Evolutionary conservation across 108 stramenopile genomes (phyloP), one percentile per base, ranked within the genome.

Genomic region (Aurantiochytrium sp.): DNA sequence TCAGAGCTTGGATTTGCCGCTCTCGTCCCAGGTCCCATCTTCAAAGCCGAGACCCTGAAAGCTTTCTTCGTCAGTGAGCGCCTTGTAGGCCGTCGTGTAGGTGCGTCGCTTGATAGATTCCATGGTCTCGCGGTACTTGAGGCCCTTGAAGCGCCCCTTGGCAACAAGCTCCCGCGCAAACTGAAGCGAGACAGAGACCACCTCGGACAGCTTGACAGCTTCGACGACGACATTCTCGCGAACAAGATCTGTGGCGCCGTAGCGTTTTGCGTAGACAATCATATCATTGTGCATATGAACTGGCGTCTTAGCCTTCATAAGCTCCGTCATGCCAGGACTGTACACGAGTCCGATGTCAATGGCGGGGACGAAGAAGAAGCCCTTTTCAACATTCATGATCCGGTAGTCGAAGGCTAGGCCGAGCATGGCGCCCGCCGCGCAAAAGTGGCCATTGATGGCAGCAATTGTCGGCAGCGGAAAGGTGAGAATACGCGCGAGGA

Each of bases 401-500:
- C 76, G 76, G 51, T 53, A 83, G 76, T 83, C 76, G 51, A 83
- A 83, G 45, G 76, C 23, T 6, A 83, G 76, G 19, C 76, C 76
- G 76, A 83, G 76, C 76, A 83, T 83, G 49, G 76, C 76, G 45
- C 76, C 76, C 6, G 76, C 76, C 10, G 76, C 76, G 51, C 76
- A 83, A 23, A 83, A 83, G 76, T 83, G 76, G 4, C 76, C 76
- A 35, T 83, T 83, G 0, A 83, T 83, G 25, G 76, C 76, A 0
- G 76, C 76, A 23, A 83, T 83, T 6, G 76, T 83, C 49, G 76
- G 76, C 19, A 83, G 76, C 3, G 76, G 18, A 23, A 83, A 83
- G 49, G 76, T 83, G 51, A 83, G 76, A 0, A 83, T 55, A 6
- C 76, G 76, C n/a, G 76, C 76, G n/a, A 83, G 76, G 49, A 83